Conservation (phyloP, 2,329 filamentous ascomycete species). For the Didymella glomerata region DNA sequence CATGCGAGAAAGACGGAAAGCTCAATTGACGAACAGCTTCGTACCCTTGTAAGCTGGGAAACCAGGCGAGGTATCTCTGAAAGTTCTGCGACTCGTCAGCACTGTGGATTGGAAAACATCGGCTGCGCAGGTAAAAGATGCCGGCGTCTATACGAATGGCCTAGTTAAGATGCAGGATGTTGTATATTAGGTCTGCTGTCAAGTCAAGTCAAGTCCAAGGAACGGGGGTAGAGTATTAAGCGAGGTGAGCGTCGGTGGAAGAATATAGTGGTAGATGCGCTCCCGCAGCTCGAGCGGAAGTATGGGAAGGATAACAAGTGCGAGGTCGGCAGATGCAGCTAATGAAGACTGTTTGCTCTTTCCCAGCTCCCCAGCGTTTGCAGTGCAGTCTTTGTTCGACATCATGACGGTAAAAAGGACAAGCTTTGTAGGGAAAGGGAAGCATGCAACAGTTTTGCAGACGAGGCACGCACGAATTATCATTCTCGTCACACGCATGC, state of each 20-base stretch:
- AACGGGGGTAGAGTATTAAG: neutral
- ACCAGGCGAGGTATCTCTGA: neutral
- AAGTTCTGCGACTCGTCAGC: neutral
- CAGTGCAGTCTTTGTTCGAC: no score
- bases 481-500: no score
- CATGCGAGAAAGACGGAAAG: neutral
- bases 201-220: neutral
- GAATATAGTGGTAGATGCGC: neutral
- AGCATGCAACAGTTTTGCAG: no score
- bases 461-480: no score
- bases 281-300: neutral
- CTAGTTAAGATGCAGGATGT: neutral
- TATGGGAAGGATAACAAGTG: neutral
- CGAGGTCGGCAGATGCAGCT: no score
- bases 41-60: neutral
- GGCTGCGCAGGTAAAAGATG: constrained; percentile 2
- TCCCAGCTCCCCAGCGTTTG: no score
- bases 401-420: no score
- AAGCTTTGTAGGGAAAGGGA: no score
- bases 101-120: neutral
- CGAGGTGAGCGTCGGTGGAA: neutral
- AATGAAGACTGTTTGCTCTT: no score
- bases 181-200: neutral
- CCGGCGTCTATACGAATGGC: neutral
- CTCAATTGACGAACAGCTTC: neutral